Percentiles rank a stretch among this genome's conserved stretches.
Evolutionary conservation across 345 rosid species (phyloP).

Genomic region (Linum usitatissimum): DNA sequence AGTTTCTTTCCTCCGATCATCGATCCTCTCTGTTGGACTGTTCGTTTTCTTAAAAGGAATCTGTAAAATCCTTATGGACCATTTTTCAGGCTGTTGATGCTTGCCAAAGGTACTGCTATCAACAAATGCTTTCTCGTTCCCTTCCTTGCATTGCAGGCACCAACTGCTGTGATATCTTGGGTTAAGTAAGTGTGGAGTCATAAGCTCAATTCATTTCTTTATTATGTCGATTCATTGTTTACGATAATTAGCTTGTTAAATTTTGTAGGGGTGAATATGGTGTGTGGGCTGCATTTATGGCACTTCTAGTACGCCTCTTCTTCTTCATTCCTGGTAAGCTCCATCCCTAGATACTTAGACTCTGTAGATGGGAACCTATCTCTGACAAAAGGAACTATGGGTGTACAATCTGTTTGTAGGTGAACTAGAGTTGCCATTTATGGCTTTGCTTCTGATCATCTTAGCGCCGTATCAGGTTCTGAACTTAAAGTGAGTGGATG

Average conservation of each 20-base stretch:
- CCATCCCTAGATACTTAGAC: constrained; percentile 1
- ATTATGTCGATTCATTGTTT: not conserved
- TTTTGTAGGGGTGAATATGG: constrained; percentile 85
- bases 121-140: constrained; percentile 80
- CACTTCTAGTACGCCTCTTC: constrained; percentile 76
- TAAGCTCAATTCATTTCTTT: not conserved
- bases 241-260: not conserved
- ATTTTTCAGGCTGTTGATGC: constrained; percentile 44
- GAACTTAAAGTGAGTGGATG: constrained; percentile 41
- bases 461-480: constrained; percentile 63
- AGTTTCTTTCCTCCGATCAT: not conserved
- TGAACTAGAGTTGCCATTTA: constrained; percentile 81
- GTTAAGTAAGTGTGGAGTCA: constrained; percentile 48
- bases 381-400: not conserved
- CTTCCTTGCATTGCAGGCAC: constrained; percentile 64
- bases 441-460: constrained; percentile 57
- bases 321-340: constrained; percentile 69
- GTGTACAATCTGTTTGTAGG: constrained; percentile 28
- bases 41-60: not conserved
- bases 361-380: not conserved
- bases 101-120: constrained; percentile 62
- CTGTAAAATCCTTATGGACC: constrained; percentile 1
- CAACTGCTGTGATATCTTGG: constrained; percentile 59
- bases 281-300: constrained; percentile 67
- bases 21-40: not conserved